These are phyloP conservation scores for Fusarium continuum DNA, from an alignment of 2,329 filamentous ascomycete species.

Conservation along the genomic window DNA sequence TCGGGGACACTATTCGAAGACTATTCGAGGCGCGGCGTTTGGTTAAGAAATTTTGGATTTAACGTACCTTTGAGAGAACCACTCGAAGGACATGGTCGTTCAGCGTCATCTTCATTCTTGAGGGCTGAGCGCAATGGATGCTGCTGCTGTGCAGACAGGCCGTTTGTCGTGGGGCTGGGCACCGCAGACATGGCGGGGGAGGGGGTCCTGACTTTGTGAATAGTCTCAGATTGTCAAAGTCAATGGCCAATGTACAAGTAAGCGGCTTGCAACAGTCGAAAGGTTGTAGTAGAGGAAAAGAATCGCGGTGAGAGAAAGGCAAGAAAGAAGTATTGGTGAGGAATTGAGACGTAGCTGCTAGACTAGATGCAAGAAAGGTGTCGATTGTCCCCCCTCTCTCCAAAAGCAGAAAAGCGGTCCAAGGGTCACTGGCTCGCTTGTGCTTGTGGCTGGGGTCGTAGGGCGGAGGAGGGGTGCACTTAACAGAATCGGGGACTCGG, in stretches of 20 bases:
- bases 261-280: not conserved
- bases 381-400: conserved; percentile 31
- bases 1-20: not conserved
- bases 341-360: conserved; percentile 33
- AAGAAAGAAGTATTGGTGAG: conserved; percentile 19
- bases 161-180: conserved; percentile 37
- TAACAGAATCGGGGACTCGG: conserved; percentile 33
- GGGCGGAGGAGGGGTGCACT: conserved; percentile 33
- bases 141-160: conserved; percentile 26
- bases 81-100: conserved; percentile 49
- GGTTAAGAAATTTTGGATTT: not conserved
- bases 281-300: conserved; percentile 1
- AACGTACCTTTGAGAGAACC: conserved; percentile 57
- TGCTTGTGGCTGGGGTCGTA: conserved; percentile 13
- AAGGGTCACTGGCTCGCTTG: conserved; percentile 29
- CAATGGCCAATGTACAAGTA: not conserved
- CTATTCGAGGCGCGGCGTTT: not conserved
- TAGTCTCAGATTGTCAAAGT: not conserved
- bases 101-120: conserved; percentile 55
- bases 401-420: conserved; percentile 29
- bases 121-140: conserved; percentile 54
- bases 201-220: not conserved
- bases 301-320: conserved; percentile 19
- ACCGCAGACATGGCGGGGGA: conserved; percentile 42
- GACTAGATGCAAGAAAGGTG: conserved; percentile 40